Evolutionary conservation across 2,329 filamentous ascomycete genomes (phyloP), one percentile per base, ranked within the genome.

Genomic region (Scytalidium sp.): DNA sequence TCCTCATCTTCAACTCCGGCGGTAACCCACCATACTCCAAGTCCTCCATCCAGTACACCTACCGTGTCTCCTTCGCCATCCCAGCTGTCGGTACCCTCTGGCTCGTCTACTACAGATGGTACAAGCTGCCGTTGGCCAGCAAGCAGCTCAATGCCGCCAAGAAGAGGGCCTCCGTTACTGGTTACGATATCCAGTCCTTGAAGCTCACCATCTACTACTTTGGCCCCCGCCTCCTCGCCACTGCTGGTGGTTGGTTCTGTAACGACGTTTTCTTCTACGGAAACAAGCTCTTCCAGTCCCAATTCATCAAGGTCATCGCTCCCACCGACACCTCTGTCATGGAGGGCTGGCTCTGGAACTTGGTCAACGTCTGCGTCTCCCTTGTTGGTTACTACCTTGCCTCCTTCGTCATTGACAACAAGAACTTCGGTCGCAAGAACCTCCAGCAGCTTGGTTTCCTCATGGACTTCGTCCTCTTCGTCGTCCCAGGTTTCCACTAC

Each of bases 231-330:
- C 73, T 97, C 20, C 64, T 96, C 19, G 93, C 93, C 45, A 97
- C 93, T 19, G 85, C 92, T 10, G 88, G 88, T 50, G 82, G 85
- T 29, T 97, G 93, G 93, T 97, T 93, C 71, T 89, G 86, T 74
- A 97, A 97, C 70, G 93, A 97, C 65, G 87, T 97, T 58, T 97
- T 97, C 80, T 97, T 97, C 78, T 97, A 97, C 75, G 93, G 93
- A 61, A 97, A 96, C 85, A 97, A 96, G 80, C 85, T 97, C 47
- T 97, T 97, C 81, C 92, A 96, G 73, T 82, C 81, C 55, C 82
- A 93, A 66, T 97, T 97, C 73, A 96, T 97, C 72, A 75, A 75
- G 25, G 87, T 94, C 64, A 85, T 97, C 59, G 88, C 85, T 48
- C 78, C 83, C 47, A 71, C 75, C 29, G 52, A 47, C 15, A 49